Base-by-base conservation (phyloP, 2,329 filamentous ascomycete species). In the Neodidymelliopsis sp. region DNA sequence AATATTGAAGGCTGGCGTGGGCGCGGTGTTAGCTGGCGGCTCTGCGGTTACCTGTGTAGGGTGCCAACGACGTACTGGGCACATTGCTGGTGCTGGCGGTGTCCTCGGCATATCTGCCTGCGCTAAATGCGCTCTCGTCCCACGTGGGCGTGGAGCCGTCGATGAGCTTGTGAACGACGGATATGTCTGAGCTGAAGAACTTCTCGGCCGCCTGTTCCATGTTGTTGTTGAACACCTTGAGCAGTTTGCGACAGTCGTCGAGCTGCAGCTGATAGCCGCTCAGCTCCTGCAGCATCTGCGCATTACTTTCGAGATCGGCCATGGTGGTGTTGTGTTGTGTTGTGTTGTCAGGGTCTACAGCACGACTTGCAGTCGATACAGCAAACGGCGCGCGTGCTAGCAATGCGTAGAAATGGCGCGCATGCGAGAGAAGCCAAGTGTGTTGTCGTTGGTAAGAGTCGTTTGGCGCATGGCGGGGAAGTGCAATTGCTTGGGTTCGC, bases 1-100 rank as follows among this genome's bases (percentile, higher is more conserved):
- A 51, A 72, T 72, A 54, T 59, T 64, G 54, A 73, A 71, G 22
- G 67, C 68, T 72, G 43, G 12, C 16, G 25, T 4, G 22, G 23
- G 27, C 31, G 28, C 27, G 34, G 57, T 47, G 67, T 65, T 52
- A 41, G 48, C 49, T 18, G 50, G 22, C 36, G 12, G 20, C 33
- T 24, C 31, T 24, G 42, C 30, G 9, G 19, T 49, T 48, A 29
- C 39, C 25, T 18, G 27, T 19, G 29, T 22, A 19, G 22, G 31
- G 42, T 38, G 40, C 47, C 38, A 42, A 30, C n/a, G n/a, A 64
- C 64, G 36, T 69, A 70, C 66, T 64, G 30, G 67, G 67, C 24
- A 52, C 49, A 35, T 34, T 52, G 40, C 23, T 54, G 48, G 45
- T 52, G 35, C 19, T 49, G 28, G 29, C 36, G 20, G 61, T 56